Conservation (phyloP, 257 asterid genomes). For the Nicotiana attenuata region DNA sequence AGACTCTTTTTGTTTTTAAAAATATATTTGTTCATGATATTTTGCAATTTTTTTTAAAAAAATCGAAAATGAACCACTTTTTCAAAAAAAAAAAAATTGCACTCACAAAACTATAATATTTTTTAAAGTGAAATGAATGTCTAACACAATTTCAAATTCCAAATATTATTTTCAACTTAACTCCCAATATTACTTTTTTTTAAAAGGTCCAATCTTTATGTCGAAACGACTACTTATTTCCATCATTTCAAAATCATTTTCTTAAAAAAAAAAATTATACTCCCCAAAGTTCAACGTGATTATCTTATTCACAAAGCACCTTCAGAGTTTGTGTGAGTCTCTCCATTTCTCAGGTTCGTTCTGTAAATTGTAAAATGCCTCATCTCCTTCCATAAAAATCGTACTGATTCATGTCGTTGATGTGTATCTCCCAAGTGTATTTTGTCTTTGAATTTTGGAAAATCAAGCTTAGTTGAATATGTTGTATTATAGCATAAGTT, state of each 20-base stretch:
- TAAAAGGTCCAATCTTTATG: no score
- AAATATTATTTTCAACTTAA: no score
- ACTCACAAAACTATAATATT: no score
- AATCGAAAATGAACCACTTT: no score
- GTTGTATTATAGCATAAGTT: not conserved
- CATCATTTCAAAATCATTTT: not conserved
- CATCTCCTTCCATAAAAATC: not conserved
- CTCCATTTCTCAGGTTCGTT: not conserved
- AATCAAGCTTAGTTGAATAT: not conserved
- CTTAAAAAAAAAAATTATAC: not conserved
- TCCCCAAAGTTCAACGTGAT: not conserved
- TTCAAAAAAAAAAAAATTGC: no score
- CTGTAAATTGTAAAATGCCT: no score
- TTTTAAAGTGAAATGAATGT: no score
- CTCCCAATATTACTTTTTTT: no score
- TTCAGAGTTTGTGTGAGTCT: not conserved
- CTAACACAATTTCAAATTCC: no score
- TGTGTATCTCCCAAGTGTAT: not conserved
- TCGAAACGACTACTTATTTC: no score
- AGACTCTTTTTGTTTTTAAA: rapidly evolving
- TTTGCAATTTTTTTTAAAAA: no score
- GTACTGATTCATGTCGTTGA: not conserved
- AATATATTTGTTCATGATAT: no score
- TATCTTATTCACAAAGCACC: not conserved
- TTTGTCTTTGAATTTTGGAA: not conserved